Evolutionary conservation across 768 basidiomycete species (phyloP), one percentile per base, ranked within the genome.

Genomic region (Lactifluus piperatus): DNA sequence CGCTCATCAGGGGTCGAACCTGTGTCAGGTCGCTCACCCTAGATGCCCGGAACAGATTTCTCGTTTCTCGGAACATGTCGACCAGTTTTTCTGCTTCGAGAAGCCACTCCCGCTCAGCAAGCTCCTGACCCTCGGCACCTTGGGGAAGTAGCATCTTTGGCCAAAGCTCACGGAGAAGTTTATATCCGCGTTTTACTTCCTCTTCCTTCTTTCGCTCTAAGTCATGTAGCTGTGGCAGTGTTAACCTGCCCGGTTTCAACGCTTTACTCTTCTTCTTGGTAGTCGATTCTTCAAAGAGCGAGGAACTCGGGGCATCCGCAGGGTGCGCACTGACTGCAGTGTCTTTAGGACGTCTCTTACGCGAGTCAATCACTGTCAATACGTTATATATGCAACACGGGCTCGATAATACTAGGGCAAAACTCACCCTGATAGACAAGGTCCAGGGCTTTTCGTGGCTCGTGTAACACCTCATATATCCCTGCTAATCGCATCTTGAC

Each of bases 401-500:
- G 13, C 4, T 34, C 7, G 50, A 45, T 0, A 30, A 37, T 30
- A 18, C 5, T n/a, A 20, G 2, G 8, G 18, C 13, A 26, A 53
- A 30, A 29, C 72, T 5, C 62, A 91, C 94, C 91, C 81, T 93
- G 81, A 52, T 86, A 85, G 14, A 94, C 87, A 0, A 97, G 73
- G 7, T 88, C 84, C 0, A 97, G 76, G 0, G 95, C 95, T 67
- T 86, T 86, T 16, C 83, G 76, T 1, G 88, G 84, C 62, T 93
- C 82, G 45, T 87, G 84, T 63, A 86, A 72, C 11, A 90, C 83
- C 70, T 99, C 95, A 63, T 92, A 91, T 14, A 94, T 82, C 63
- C 90, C 90, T 0, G 94, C 95, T 0, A 97, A 78, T 62, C 90
- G 88, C 80, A 94, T 85, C 70, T 92, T 93, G 27, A 85, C 86